Conservation (phyloP, 768 basidiomycete species). For the Favolaschia claudopus region DNA sequence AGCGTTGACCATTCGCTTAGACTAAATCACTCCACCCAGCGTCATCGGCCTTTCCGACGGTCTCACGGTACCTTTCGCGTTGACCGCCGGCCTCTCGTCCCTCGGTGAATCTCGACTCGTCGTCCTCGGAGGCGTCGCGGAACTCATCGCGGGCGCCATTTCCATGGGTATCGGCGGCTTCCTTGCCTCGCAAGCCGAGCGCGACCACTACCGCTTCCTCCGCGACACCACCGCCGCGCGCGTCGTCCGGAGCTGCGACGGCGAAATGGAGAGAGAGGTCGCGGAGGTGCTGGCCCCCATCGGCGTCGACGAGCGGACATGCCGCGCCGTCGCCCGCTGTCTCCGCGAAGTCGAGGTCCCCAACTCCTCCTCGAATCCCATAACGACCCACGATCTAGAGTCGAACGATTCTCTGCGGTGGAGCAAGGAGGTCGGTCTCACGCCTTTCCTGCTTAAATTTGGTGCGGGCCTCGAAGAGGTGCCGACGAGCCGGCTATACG, state of each 20-base stretch:
- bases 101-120: conserved; percentile 92
- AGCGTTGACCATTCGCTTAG: neutral
- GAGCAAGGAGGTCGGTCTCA: conserved; percentile 84
- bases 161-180: conserved; percentile 99
- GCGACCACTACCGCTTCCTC: conserved; percentile 91
- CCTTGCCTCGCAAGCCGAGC: conserved; percentile 95
- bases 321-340: conserved; percentile 77
- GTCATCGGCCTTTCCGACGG: conserved; percentile 93
- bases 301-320: conserved; percentile 87
- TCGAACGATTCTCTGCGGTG: conserved; percentile 68
- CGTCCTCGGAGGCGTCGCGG: conserved; percentile 92
- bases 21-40: conserved; percentile 46
- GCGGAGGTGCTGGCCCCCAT: conserved; percentile 86
- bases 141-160: conserved; percentile 95
- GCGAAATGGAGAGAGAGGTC: conserved; percentile 97
- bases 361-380: neutral
- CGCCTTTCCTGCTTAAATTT: conserved; percentile 94
- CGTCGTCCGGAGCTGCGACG: conserved; percentile 88
- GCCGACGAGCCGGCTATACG: conserved; percentile 82
- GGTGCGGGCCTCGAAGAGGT: conserved; percentile 96
- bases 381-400: conserved; percentile 46
- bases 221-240: conserved; percentile 77
- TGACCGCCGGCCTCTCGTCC: conserved; percentile 88
- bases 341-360: conserved; percentile 71
- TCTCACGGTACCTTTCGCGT: conserved; percentile 89